These are phyloP conservation scores for Yamadazyma sp. DNA, from an alignment of 1,139 yeast species.

Conservation along the genomic window DNA sequence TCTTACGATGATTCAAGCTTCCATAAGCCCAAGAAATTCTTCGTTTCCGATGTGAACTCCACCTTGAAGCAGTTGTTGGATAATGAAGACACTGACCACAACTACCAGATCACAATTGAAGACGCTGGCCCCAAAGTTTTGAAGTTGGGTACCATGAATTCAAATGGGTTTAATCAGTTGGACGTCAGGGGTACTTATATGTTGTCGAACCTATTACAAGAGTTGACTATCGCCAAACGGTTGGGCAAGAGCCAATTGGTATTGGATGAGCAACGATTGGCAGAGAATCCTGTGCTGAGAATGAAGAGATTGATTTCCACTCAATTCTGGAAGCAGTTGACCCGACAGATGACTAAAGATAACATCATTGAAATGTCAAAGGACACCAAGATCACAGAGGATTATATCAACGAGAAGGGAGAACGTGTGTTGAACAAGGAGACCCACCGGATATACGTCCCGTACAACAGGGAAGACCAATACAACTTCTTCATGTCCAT, in stretches of 20 bases:
- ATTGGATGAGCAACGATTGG: conserved; percentile 78
- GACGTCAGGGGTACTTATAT: conserved; percentile 88
- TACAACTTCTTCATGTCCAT: conserved; percentile 64
- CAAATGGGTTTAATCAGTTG: conserved; percentile 72
- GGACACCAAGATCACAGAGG: conserved; percentile 74
- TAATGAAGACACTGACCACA: conserved; percentile 84
- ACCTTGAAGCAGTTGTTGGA: conserved; percentile 69
- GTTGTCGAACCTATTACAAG: conserved; percentile 86
- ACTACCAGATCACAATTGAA: conserved; percentile 87
- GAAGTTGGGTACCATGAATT: conserved; percentile 78
- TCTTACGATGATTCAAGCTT: conserved; percentile 61
- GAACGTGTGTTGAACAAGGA: conserved; percentile 29
- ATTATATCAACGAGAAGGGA: conserved; percentile 44
- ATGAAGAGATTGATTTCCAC: conserved; percentile 72
- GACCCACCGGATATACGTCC: conserved; percentile 77
- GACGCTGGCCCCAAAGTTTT: conserved; percentile 92
- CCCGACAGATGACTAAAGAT: conserved; percentile 66
- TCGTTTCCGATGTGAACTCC: conserved; percentile 71
- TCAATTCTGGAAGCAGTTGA: conserved; percentile 79
- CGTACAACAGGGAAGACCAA: conserved; percentile 68
- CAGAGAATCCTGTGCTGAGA: conserved; percentile 85
- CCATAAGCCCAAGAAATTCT: conserved; percentile 52
- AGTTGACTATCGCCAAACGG: conserved; percentile 81
- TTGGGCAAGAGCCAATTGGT: conserved; percentile 76
- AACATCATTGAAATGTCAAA: conserved; percentile 70